These are phyloP conservation scores for Pinus tabuliformis DNA, from an alignment of 75 land plant genomes.

Conservation along the genomic window DNA sequence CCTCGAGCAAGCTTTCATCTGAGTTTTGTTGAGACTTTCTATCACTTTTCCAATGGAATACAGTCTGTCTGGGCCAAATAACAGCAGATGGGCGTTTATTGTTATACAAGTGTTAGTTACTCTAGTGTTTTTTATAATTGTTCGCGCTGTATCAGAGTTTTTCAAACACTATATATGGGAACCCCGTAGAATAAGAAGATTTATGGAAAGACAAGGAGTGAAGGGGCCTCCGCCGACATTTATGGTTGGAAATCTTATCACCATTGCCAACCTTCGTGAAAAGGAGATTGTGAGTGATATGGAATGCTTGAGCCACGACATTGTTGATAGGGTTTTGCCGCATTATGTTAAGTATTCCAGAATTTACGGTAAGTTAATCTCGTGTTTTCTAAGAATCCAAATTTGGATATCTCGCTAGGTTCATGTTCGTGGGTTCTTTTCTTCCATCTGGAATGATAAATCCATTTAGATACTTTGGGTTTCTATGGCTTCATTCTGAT, in stretches of 20 bases:
- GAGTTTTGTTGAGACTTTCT: too few relatives aligned
- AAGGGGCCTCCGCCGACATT: conserved; percentile 38
- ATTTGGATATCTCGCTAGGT: too few relatives aligned
- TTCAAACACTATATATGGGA: conserved; percentile 13
- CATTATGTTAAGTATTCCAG: conserved; percentile 1
- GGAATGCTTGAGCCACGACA: conserved; percentile 9
- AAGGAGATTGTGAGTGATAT: neutral
- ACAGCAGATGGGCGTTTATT: too few relatives aligned
- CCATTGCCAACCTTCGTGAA: conserved; percentile 18
- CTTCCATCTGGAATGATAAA: too few relatives aligned
- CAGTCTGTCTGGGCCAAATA: too few relatives aligned
- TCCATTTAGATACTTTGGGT: too few relatives aligned
- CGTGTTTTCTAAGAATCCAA: too few relatives aligned
- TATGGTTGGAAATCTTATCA: conserved; percentile 32
- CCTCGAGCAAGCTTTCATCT: too few relatives aligned
- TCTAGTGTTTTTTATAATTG: neutral
- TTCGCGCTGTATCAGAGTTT: neutral
- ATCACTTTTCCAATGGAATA: too few relatives aligned
- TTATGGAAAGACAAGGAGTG: conserved; percentile 44
- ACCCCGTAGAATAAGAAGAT: conserved; percentile 28
- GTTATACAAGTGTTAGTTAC: too few relatives aligned
- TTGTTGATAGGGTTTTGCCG: neutral
- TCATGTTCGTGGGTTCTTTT: too few relatives aligned
- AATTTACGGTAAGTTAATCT: conserved; percentile 1
- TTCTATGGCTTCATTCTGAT: too few relatives aligned